Percentiles rank a stretch among this genome's conserved stretches.
Conservation (phyloP, 2,329 filamentous ascomycete genomes). For the Zalaria sp. region DNA sequence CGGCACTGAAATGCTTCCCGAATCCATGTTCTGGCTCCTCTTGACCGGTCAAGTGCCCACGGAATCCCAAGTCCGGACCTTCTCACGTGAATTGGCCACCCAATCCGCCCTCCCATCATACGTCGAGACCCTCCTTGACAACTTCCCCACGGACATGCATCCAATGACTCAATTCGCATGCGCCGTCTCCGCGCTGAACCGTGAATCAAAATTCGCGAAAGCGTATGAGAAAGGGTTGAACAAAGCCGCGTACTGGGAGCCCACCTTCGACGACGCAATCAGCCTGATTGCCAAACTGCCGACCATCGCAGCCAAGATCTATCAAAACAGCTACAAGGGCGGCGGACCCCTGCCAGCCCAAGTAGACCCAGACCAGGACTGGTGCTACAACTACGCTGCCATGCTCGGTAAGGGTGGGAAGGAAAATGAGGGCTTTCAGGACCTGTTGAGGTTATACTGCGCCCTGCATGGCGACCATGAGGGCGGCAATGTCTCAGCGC, state of each 20-base stretch:
- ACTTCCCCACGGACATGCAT: conserved; percentile 79
- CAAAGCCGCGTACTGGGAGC: conserved; percentile 98
- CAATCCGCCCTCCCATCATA: conserved; percentile 72
- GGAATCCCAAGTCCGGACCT: conserved; percentile 61
- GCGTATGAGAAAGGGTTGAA: conserved; percentile 80
- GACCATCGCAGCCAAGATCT: conserved; percentile 93
- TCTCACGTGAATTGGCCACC: conserved; percentile 78
- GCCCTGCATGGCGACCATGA: conserved; percentile 97
- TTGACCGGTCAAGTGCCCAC: conserved; percentile 86
- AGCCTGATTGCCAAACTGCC: conserved; percentile 90
- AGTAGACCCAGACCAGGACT: conserved; percentile 77
- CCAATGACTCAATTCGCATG: conserved; percentile 98
- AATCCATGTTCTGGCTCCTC: conserved; percentile 99
- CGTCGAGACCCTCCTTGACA: conserved; percentile 75
- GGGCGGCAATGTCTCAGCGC: conserved; percentile 92
- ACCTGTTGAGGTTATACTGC: conserved; percentile 83
- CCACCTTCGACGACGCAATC: conserved; percentile 91
- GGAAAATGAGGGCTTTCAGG: conserved; percentile 88
- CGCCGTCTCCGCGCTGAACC: conserved; percentile 88
- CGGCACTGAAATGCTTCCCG: conserved; percentile 93
- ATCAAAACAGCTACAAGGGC: conserved; percentile 72
- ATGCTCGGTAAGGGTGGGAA: conserved; percentile 84
- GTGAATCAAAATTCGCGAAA: conserved; percentile 86
- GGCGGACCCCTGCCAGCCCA: conserved; percentile 62
- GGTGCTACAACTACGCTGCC: conserved; percentile 96